Conservation (phyloP, 1,284 basidiomycete genomes). For the Boletus albobrunnescens region DNA sequence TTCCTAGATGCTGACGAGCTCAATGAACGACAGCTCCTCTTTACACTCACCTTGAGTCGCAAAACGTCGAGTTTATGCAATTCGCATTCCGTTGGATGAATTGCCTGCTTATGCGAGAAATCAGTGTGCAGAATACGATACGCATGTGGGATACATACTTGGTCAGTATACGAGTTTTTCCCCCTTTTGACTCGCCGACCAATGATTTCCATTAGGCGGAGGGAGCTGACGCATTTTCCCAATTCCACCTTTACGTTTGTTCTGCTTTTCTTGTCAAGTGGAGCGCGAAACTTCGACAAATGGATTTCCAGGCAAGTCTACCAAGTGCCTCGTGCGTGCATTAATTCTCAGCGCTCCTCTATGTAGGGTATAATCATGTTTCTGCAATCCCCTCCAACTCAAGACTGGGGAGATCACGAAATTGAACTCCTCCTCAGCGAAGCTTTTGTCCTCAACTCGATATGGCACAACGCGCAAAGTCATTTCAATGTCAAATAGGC, state of each 20-base stretch:
- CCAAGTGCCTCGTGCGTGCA: not conserved
- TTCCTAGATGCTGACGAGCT: not conserved
- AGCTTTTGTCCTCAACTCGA: constrained; percentile 91
- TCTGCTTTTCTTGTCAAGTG: constrained; percentile 91
- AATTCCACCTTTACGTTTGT: constrained; percentile 95
- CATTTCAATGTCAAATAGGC: constrained; percentile 61
- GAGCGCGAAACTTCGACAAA: constrained; percentile 84
- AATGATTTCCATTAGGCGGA: constrained; percentile 62
- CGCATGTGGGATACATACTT: constrained; percentile 99
- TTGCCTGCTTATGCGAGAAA: constrained; percentile 93
- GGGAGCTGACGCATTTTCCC: constrained; percentile 91
- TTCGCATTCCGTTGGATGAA: constrained; percentile 99
- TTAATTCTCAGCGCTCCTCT: constrained; percentile 6
- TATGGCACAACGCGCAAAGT: constrained; percentile 93
- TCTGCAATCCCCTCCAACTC: constrained; percentile 92
- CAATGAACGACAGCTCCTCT: constrained; percentile 60
- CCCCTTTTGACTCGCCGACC: not conserved
- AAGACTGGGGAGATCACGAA: constrained; percentile 93
- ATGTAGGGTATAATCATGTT: constrained; percentile 96
- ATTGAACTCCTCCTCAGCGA: constrained; percentile 93
- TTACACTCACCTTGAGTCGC: constrained; percentile 74
- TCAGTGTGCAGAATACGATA: constrained; percentile 91
- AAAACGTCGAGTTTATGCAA: constrained; percentile 97
- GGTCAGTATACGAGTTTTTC: constrained; percentile 45
- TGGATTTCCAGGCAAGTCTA: constrained; percentile 87